phyloP scores from a whole-genome alignment of 345 rosid species.

The Combretum micranthum region DNA sequence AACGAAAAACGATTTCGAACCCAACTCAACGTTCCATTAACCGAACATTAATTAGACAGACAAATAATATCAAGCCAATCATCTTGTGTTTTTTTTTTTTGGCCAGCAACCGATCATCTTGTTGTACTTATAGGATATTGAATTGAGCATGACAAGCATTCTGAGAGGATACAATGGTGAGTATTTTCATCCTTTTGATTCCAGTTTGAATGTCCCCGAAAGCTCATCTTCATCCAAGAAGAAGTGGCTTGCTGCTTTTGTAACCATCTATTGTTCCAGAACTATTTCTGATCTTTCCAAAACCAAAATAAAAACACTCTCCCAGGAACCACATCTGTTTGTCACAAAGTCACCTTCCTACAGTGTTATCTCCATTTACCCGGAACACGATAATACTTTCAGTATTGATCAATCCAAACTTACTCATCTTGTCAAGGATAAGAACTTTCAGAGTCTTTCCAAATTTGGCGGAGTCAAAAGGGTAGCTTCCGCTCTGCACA shows the following conservation, averaged over 20 bases:
- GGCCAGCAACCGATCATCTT: too few relatives aligned
- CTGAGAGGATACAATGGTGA: too few relatives aligned
- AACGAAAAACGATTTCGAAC: too few relatives aligned
- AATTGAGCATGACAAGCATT: too few relatives aligned
- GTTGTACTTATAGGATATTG: too few relatives aligned
- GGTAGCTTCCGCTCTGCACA: constrained; percentile 31
- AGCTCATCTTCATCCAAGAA: constrained; percentile 21
- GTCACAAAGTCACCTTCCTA: constrained; percentile 1
- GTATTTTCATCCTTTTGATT: too few relatives aligned
- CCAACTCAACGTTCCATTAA: too few relatives aligned
- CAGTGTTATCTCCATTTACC: constrained; percentile 14
- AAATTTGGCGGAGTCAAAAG: constrained; percentile 32
- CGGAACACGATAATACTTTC: constrained; percentile 19
- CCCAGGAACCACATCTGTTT: not conserved
- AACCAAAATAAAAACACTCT: not conserved
- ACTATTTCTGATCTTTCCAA: constrained; percentile 26
- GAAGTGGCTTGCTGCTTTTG: constrained; percentile 51
- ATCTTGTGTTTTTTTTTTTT: too few relatives aligned
- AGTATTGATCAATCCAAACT: constrained; percentile 24
- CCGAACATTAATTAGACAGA: too few relatives aligned
- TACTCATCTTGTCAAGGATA: constrained; percentile 30
- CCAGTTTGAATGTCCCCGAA: constrained; percentile 12
- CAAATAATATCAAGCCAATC: too few relatives aligned
- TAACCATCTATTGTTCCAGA: constrained; percentile 43
- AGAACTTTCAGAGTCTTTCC: too few relatives aligned